Evolutionary conservation across 2,329 filamentous ascomycete genomes (phyloP), one percentile per base, ranked within the genome.

Genomic region (Aspergillus jensenii): DNA sequence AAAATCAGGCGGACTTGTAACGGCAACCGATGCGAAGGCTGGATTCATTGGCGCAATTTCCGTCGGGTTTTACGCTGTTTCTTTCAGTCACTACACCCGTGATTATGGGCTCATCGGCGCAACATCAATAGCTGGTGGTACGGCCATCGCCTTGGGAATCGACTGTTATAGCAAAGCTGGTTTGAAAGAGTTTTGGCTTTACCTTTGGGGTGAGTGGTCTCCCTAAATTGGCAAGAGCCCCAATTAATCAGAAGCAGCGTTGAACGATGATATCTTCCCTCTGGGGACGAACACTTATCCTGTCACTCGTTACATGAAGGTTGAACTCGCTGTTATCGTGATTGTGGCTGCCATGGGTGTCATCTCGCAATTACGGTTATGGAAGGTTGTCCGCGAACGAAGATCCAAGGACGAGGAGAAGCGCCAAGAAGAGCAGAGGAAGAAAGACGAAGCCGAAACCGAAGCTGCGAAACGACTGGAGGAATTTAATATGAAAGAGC

Each of bases 101-200:
- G 85, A 86, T 11, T 93, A 93, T 73, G 88, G 87, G 2, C 77
- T 96, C 49, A 93, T 97, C 39, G 79, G 79, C 12, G 85, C 85
- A 48, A 91, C 91, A 12, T 85, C 93, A 0, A 96, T 97, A 69
- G 83, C 86, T 4, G 93, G 93, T 7, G 88, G 91, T 3, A 96
- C 91, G 0, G 85, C 85, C 3, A 81, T 89, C 1, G 84, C 96
- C 14, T 76, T 98, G 2, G 93, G 93, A 2, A 90, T 98, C 58
- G 93, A 98, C 72, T 96, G 91, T 74, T 96, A 93, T 67, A 93
- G 88, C 67, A 82, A 87, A 61, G 91, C 92, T n/a, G 93, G 93
- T 0, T 78, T 96, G 66, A 97, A 96, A 73, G 93, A 98, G 72
- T 97, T 97, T 65, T 98, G 93, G 93, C 83, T 91, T 6, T 98